phyloP scores from a whole-genome alignment of 140 eudicot genomes.

The Bidens hawaiensis region DNA sequence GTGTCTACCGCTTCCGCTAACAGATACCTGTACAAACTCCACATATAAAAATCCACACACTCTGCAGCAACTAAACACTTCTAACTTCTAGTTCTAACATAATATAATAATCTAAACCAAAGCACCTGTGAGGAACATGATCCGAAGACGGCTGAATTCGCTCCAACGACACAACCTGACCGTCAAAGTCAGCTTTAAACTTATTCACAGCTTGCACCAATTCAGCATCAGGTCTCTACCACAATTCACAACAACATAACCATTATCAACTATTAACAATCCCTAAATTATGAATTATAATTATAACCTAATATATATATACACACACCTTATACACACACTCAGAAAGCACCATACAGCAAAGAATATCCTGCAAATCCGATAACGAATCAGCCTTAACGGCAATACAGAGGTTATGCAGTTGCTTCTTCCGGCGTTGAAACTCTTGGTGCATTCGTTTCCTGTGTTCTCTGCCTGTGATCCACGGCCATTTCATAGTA shows the following conservation, averaged over 20 bases:
- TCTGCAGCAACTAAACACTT: background rate
- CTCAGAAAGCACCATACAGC: constrained; percentile 94
- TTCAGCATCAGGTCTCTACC: constrained; percentile 87
- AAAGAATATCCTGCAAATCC: constrained; percentile 92
- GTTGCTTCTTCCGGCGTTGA: constrained; percentile 63
- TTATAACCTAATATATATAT: no score
- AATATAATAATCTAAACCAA: constrained; percentile 25
- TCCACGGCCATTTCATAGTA: constrained; percentile 92
- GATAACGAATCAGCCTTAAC: constrained; percentile 82
- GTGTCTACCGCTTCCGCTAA: constrained; percentile 94
- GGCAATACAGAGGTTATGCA: constrained; percentile 62
- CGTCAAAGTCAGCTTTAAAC: constrained; percentile 92
- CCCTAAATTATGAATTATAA: no score
- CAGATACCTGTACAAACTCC: constrained; percentile 53
- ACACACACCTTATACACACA: constrained; percentile 93
- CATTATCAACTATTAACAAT: constrained; percentile 1
- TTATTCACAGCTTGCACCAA: constrained; percentile 81
- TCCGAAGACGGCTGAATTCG: constrained; percentile 95
- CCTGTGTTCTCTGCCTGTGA: constrained; percentile 65
- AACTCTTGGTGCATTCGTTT: constrained; percentile 70
- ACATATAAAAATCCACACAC: background rate
- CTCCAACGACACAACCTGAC: constrained; percentile 80
- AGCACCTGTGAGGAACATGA: constrained; percentile 94
- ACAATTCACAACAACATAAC: constrained; percentile 12
- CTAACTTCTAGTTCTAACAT: background rate